Conservation (phyloP, 2,329 filamentous ascomycete genomes). For the Alternaria sp. region DNA sequence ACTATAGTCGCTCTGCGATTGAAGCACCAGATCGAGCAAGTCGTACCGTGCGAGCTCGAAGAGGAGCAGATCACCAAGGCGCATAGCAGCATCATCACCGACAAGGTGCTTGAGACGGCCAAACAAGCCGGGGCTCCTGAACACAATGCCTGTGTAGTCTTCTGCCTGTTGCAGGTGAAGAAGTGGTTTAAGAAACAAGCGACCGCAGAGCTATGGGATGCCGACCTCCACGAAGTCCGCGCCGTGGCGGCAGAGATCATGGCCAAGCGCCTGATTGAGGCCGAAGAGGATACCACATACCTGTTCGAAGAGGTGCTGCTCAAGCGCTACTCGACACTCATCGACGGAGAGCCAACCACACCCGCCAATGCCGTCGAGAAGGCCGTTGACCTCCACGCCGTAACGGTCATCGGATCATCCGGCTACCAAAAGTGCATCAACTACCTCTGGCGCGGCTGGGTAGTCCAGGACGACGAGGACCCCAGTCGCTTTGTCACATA, state of each 20-base stretch:
- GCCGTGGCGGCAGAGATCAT: slow-evolving; percentile 88
- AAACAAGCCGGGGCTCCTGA: slow-evolving; percentile 80
- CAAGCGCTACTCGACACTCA: slow-evolving; percentile 83
- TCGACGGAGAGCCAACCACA: slow-evolving; percentile 72
- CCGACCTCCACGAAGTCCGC: slow-evolving; percentile 79
- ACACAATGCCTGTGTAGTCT: slow-evolving; percentile 80
- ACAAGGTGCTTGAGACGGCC: slow-evolving; percentile 78
- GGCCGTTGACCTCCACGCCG: slow-evolving; percentile 88
- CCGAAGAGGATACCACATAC: slow-evolving; percentile 78
- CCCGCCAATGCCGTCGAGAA: slow-evolving; percentile 91
- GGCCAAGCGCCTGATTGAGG: slow-evolving; percentile 88
- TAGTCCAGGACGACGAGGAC: slow-evolving; percentile 93
- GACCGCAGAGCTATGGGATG: slow-evolving; percentile 85
- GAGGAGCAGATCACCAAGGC: slow-evolving; percentile 75
- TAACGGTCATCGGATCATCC: slow-evolving; percentile 85
- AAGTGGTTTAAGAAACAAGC: slow-evolving; percentile 83
- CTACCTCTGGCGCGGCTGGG: slow-evolving; percentile 93
- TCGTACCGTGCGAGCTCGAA: slow-evolving; percentile 88
- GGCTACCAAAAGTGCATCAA: slow-evolving; percentile 96
- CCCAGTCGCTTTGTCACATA: slow-evolving; percentile 90
- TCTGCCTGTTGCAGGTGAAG: slow-evolving; percentile 75
- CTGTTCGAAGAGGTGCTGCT: slow-evolving; percentile 82
- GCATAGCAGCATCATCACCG: slow-evolving; percentile 85
- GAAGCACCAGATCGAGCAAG: slow-evolving; percentile 87
- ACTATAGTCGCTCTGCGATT: slow-evolving; percentile 89